phyloP scores from a whole-genome alignment of 1,139 yeast genomes.

The Geotrichum candidum region DNA sequence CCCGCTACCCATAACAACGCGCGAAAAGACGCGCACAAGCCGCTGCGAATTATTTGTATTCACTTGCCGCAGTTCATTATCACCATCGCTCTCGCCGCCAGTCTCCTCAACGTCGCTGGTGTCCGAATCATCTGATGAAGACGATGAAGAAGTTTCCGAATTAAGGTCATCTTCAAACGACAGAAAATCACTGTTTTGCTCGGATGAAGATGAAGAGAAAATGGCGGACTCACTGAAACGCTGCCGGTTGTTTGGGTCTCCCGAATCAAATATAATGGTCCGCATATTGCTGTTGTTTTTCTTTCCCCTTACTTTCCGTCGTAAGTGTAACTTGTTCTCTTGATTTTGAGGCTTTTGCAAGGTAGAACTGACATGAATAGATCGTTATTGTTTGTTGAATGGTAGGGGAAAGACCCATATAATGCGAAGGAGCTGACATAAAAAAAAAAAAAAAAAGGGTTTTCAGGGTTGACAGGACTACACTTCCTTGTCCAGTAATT shows the following conservation, averaged over 20 bases:
- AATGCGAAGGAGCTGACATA: neutral
- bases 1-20: constrained; percentile 11
- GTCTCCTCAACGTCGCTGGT: neutral
- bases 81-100: constrained; percentile 4
- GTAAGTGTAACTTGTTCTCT: neutral
- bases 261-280: constrained; percentile 15
- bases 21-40: constrained; percentile 11
- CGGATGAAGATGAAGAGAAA: constrained; percentile 9
- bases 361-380: neutral
- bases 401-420: neutral
- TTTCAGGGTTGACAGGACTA: too few relatives aligned
- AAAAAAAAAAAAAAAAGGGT: neutral
- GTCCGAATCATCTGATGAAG: neutral
- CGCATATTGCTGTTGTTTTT: neutral
- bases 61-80: neutral
- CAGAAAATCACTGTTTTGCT: constrained; percentile 8
- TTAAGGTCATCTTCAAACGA: constrained; percentile 15
- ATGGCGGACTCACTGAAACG: constrained; percentile 6
- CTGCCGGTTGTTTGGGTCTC: constrained; percentile 11
- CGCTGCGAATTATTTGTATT: constrained; percentile 7
- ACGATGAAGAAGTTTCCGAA: constrained; percentile 1
- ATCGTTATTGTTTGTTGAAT: neutral
- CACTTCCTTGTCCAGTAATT: neutral
- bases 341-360: neutral
- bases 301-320: neutral